Evolutionary conservation across 805 yeast species (phyloP).

Genomic region (Lipomyces sp.): DNA sequence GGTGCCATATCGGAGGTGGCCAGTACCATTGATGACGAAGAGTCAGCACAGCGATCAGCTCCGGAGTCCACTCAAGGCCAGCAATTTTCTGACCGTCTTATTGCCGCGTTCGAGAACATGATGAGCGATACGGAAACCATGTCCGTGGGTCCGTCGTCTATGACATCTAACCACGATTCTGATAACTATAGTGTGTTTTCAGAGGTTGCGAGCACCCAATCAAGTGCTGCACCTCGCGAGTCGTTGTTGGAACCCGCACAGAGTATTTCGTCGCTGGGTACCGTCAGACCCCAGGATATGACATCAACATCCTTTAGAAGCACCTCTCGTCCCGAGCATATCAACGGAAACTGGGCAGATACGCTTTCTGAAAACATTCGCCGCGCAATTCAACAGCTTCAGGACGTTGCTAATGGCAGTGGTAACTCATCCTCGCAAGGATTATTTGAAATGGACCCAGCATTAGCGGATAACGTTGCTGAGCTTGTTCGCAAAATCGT

Average conservation of each 20-base stretch:
- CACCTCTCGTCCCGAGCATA: background rate
- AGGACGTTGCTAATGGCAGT: conserved; percentile 17
- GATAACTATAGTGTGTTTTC: background rate
- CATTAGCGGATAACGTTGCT: conserved; percentile 26
- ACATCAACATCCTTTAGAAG: background rate
- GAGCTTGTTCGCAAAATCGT: conserved; percentile 27
- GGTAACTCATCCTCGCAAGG: background rate
- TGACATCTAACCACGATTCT: background rate
- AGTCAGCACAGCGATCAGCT: background rate
- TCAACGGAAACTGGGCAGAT: conserved; percentile 17
- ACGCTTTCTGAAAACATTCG: conserved; percentile 20
- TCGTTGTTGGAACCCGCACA: background rate
- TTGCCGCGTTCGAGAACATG: conserved; percentile 26
- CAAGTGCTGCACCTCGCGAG: background rate
- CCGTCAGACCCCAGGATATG: background rate
- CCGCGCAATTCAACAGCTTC: conserved; percentile 26
- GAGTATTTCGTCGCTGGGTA: background rate
- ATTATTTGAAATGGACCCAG: conserved; percentile 21
- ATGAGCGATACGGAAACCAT: conserved; percentile 22
- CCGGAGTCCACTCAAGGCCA: conserved; percentile 1
- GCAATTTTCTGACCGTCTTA: conserved; percentile 22
- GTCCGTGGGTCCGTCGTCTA: conserved; percentile 10
- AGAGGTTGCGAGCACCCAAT: background rate
- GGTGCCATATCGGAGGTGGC: conserved; percentile 3
- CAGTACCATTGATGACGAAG: conserved; percentile 9